Evolutionary conservation across 108 stramenopile genomes (phyloP), one percentile per base, ranked within the genome.

Genomic region (Pseudonitzschia multiseries): DNA sequence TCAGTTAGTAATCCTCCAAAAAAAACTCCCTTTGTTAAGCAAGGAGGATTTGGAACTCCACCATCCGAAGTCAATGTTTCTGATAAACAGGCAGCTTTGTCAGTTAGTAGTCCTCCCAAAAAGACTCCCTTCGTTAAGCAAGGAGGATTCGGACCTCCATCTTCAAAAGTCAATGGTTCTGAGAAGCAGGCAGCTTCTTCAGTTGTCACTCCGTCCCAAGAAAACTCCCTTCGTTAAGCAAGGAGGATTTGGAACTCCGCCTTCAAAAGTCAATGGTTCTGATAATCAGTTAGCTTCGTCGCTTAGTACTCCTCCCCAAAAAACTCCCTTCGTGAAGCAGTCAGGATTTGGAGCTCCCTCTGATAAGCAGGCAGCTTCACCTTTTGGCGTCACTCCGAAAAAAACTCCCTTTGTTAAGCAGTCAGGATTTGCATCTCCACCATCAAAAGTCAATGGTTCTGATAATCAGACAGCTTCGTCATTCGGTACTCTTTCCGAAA

Each of bases 181-280:
- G 24, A 17, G 2, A 60, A 28, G 27, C 20, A 28, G 59, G 4
- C 6, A 24, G 6, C 59, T 24, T 31, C 59, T 13, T 2, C 59
- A 60, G 5, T 60, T 60, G 59, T 20, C 2, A 3, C 27, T 60
- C 59, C 59, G 18, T 60, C 59, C 59, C 2, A 60, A 60, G 24
- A 26, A 32, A 60, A 32, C 29, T 60, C 24, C 59, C 17, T 15
- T 24, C 26, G 15, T 32, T 32, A 60, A 24, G 31, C 20, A 60
- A 8, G 2, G 13, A 60, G 24, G 59, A 60, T 60, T 36, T 36
- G 36, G 36, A 36, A 6, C 4, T 36, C 36, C 36, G 6, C 6
- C 36, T 2, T 36, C 36, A 36, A 6, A 36, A 36, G 17, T 13
- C 24, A 24, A 1, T 3, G 59, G 24, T 60, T 15, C 24, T 60